Evolutionary conservation across 163 green algal genomes (phyloP), one percentile per base, ranked within the genome.

Genomic region (Chlamydomonas reinhardtii): DNA sequence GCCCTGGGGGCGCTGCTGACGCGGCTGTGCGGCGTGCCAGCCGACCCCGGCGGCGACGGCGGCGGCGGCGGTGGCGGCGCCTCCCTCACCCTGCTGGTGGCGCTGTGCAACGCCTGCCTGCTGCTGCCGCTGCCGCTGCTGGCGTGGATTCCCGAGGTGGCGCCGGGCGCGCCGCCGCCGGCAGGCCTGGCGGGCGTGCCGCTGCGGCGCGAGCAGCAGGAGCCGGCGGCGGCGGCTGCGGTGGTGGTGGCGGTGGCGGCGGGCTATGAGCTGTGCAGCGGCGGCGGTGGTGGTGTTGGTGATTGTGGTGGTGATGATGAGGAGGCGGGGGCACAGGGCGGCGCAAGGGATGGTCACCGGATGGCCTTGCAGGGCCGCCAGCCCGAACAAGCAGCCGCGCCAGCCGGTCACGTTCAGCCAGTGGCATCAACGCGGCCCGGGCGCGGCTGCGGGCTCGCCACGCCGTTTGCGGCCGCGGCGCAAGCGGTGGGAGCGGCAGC

Each of bases 61-160:
- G 66, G 17, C n/a, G 31, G 66, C 72, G 43, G 43, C 27, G 43
- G 15, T 25, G 72, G 15, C 43, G 17, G 14, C 43, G 43, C 12
- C 16, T 1, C 4, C 27, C 73, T 79, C n/a, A 48, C n/a, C 19
- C 48, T 66, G 48, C 73, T 79, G 48, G 52, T 66, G n/a, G 48
- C n/a, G 14, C n/a, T 79, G n/a, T 79, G 73, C 52, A 48, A 43
- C 52, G 17, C n/a, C 48, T 22, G 15, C n/a, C 22, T 79, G 73
- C 73, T 79, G 48, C 48, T 79, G 43, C 72, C 72, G 39, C 72
- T 78, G 43, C 72, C 72, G 72, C 72, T 78, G 43, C 72, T 78
- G 72, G 11, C 15, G 27, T 78, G 29, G n/a, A n/a, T 78, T 1
- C 43, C 72, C 9, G 72, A 65, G 59, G 59, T 27, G 22, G 22